Evolutionary conservation across 1,284 basidiomycete species (phyloP), one percentile per base, ranked within the genome.

Genomic region (Mycosarcoma maydis): DNA sequence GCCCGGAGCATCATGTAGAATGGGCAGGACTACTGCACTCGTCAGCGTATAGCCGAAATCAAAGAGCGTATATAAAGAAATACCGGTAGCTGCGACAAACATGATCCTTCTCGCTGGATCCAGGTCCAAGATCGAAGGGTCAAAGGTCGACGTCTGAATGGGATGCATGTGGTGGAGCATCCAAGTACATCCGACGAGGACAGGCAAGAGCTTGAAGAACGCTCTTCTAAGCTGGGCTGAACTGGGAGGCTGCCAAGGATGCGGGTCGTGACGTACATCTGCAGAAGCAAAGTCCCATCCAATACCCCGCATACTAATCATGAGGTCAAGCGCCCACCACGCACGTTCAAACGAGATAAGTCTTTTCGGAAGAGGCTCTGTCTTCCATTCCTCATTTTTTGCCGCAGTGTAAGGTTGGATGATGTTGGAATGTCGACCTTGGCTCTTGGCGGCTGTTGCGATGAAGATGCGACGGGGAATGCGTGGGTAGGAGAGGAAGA

Each of bases 221-320:
- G 68, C 72, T 7, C 61, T 42, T 11, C 61, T 34, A 16, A 73
- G 45, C 46, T 73, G 72, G 0, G 64, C 61, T 14, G 53, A 54
- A 16, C 48, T 51, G 1, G 72, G 72, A 2, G 67, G 67, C 30
- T 73, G 72, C 72, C 72, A 73, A 1, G 72, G 72, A 24, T 71
- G 64, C 34, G 54, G 55, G 26, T 72, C 72, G 40, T 73, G 72
- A 4, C 72, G 41, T 13, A 73, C 72, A 29, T 73, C 72, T 9
- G 72, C 58, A 7, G 58, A 56, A 3, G 72, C 72, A 43, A 70
- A 73, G 30, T 73, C 68, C 72, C 72, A 73, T 5, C 72, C 68
- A 37, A 73, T 66, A 8, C 72, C 72, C 20, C 72, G 56, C 72
- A 73, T 73, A 52, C 62, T 62, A 44, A 73, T 73, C 67, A 73